Evolutionary conservation across 768 basidiomycete species (phyloP), one percentile per base, ranked within the genome.

Genomic region (Dentipellis fragilis): DNA sequence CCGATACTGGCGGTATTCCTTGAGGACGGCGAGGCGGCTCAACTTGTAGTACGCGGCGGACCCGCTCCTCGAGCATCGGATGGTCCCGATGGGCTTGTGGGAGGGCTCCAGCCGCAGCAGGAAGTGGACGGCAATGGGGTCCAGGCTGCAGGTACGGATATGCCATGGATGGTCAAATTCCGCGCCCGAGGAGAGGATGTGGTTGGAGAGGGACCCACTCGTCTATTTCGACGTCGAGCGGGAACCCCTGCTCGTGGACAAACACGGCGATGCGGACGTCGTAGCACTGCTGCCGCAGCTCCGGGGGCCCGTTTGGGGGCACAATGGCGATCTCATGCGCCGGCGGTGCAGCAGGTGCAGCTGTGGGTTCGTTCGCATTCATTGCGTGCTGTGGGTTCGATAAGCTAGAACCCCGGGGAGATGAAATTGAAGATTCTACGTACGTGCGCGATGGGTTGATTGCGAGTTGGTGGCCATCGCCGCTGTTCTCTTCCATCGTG

Each of bases 201-300:
- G 58, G 48, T 54, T 45, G 35, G 59, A 19, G 49, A 51, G 52
- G 69, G 71, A 69, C 71, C 60, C 54, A 87, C 89, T 80, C 75
- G 69, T 93, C 90, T 61, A 85, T 73, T 69, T 93, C 90, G 8
- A 73, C 75, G 51, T 89, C 87, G 19, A 86, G 70, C 47, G 87
- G 76, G 63, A 91, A 93, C 40, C 73, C 73, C 69, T 89, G 85
- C 67, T 87, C 83, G 62, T 70, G 69, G 61, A 78, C 73, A 66
- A 86, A 87, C 55, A 87, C 83, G 36, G 71, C 70, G 55, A 80
- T 75, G 57, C 80, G 70, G 52, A 90, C 73, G 62, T 77, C 71
- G 69, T 79, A 78, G 69, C 88, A 91, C 63, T 87, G 80, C 63
- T 85, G 75, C 10, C 77, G 71, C 56, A 88, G 78, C 57, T 67